Conservation (phyloP, 2,329 filamentous ascomycete genomes). For the Stemphylium lycopersici region DNA sequence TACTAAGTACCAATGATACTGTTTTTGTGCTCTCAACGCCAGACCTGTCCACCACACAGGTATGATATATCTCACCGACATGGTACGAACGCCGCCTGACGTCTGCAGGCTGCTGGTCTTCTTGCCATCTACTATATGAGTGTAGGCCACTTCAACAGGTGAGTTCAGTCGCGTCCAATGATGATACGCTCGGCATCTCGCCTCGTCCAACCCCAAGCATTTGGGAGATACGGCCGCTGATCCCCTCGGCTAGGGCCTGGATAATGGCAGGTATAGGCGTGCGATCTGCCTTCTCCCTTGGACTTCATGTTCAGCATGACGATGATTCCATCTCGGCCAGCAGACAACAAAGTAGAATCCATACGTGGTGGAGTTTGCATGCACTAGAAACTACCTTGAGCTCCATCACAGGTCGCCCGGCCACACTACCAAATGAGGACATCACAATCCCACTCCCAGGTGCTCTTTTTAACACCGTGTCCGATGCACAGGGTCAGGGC, state of each 20-base stretch:
- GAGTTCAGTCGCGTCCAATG: not conserved
- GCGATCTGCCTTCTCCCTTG: constrained; percentile 40
- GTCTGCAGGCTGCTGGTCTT: constrained; percentile 29
- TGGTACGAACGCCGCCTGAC: not conserved
- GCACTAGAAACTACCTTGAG: constrained; percentile 41
- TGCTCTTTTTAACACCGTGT: not conserved
- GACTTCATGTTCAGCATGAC: constrained; percentile 42
- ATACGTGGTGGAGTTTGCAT: constrained; percentile 48
- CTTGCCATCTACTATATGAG: constrained; percentile 45
- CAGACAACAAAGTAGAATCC: constrained; percentile 36
- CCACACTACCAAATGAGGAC: constrained; percentile 34
- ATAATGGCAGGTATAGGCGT: constrained; percentile 38
- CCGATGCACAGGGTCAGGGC: not conserved
- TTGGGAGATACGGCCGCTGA: constrained; percentile 12
- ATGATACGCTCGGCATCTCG: not conserved
- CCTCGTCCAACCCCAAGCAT: not conserved
- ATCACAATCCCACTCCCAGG: constrained; percentile 35
- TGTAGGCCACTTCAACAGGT: constrained; percentile 42
- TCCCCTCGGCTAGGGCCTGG: constrained; percentile 35
- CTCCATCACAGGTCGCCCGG: constrained; percentile 45
- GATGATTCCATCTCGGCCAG: constrained; percentile 17
- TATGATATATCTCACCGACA: constrained; percentile 16
- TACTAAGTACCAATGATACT: constrained; percentile 21
- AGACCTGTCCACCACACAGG: constrained; percentile 14
- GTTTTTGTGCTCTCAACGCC: constrained; percentile 36